These are phyloP conservation scores for Aethionema arabicum DNA, from an alignment of 345 rosid genomes.

Conservation along the genomic window DNA sequence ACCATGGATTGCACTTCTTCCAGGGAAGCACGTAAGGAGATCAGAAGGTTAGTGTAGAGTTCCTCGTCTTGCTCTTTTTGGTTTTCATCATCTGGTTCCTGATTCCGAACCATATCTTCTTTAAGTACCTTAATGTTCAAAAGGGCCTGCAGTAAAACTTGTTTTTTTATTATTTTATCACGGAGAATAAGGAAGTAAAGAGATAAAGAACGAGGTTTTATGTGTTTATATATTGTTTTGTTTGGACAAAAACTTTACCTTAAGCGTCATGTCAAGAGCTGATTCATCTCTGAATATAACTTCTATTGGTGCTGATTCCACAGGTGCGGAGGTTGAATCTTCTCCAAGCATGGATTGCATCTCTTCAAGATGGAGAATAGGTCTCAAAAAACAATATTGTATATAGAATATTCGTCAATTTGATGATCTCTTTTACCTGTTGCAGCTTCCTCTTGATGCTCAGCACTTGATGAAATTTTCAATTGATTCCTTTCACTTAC, in stretches of 20 bases:
- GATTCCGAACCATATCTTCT: slow-evolving; percentile 15
- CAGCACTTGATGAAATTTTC: slow-evolving; percentile 6
- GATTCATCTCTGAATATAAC: slow-evolving; percentile 4
- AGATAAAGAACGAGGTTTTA: neutral
- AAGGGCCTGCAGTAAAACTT: slow-evolving; percentile 17
- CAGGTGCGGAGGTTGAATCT: neutral
- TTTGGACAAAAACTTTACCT: slow-evolving; percentile 15
- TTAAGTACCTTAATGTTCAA: slow-evolving; percentile 12
- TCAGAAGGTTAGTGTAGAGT: neutral
- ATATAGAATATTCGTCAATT: neutral
- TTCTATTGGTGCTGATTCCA: slow-evolving; percentile 8
- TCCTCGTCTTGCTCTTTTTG: neutral
- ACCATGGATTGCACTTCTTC: slow-evolving; percentile 11
- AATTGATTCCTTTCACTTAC: neutral
- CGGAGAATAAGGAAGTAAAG: slow-evolving; percentile 5
- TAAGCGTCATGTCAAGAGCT: slow-evolving; percentile 21
- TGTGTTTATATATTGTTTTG: neutral
- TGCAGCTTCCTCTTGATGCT: slow-evolving; percentile 11
- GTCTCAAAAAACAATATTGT: neutral
- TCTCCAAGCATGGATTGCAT: slow-evolving; percentile 21
- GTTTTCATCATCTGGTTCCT: neutral
- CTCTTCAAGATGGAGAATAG: slow-evolving; percentile 1
- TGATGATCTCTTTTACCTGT: slow-evolving; percentile 13
- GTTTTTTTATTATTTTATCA: neutral
- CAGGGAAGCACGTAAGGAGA: slow-evolving; percentile 5